phyloP scores from a whole-genome alignment of 2,329 filamentous ascomycete species.

The Alternaria atra region DNA sequence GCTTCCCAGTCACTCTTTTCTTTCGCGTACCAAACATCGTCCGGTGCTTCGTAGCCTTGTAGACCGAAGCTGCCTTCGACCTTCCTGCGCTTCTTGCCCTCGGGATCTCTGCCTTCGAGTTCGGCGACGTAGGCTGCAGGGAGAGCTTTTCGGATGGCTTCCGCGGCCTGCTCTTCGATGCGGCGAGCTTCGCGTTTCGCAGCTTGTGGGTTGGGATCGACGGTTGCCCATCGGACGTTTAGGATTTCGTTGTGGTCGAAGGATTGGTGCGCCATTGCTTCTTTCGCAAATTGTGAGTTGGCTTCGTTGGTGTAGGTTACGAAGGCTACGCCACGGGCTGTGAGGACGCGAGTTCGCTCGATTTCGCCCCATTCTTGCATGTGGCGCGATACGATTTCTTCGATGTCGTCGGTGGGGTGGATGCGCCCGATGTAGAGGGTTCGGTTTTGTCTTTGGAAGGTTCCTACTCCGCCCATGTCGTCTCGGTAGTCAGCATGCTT shows the following conservation, averaged over 20 bases:
- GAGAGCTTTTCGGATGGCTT: constrained; percentile 86
- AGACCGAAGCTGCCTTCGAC: constrained; percentile 87
- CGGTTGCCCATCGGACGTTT: constrained; percentile 96
- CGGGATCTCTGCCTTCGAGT: constrained; percentile 89
- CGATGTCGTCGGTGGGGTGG: constrained; percentile 95
- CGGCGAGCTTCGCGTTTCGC: constrained; percentile 88
- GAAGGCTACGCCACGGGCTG: constrained; percentile 89
- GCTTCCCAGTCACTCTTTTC: constrained; percentile 73
- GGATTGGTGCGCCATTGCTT: constrained; percentile 94
- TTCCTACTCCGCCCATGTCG: constrained; percentile 97
- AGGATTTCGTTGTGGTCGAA: constrained; percentile 91
- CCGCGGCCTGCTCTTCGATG: constrained; percentile 95
- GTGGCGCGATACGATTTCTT: constrained; percentile 92
- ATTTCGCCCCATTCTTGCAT: constrained; percentile 97
- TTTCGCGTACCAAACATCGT: constrained; percentile 90
- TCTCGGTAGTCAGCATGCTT: constrained; percentile 93
- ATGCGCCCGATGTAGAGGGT: constrained; percentile 94
- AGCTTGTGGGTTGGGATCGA: constrained; percentile 93
- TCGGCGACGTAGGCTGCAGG: constrained; percentile 92
- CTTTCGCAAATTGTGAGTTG: constrained; percentile 62
- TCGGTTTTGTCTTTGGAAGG: constrained; percentile 91
- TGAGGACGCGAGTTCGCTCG: constrained; percentile 87
- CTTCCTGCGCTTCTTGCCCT: constrained; percentile 86
- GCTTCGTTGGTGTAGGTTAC: constrained; percentile 89
- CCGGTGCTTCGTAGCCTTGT: constrained; percentile 90